These are phyloP conservation scores for Sicyos edulis DNA, from an alignment of 306 rosid genomes.

Conservation along the genomic window DNA sequence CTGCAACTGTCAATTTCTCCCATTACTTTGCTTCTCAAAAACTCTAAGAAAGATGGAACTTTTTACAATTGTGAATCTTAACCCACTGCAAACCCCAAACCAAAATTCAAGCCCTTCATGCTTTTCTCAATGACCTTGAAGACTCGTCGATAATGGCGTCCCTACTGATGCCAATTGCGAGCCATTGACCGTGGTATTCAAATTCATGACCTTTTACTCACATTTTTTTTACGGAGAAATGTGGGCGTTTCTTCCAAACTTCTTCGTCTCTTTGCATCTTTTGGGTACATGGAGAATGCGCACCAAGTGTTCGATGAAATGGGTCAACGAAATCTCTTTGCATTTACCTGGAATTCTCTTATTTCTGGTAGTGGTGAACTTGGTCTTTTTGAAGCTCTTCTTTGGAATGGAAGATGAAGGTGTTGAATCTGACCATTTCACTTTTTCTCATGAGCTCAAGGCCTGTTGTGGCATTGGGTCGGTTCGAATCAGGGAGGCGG, in stretches of 20 bases:
- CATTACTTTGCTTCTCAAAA: constrained; percentile 21
- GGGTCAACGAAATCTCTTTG: constrained; percentile 41
- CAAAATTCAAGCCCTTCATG: too few species aligned
- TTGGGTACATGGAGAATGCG: constrained; percentile 50
- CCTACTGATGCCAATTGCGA: constrained; percentile 38
- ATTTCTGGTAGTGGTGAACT: constrained; percentile 65
- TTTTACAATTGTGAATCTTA: too few species aligned
- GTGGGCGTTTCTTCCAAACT: constrained; percentile 68
- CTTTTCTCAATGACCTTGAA: constrained; percentile 58
- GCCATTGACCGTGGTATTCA: constrained; percentile 42
- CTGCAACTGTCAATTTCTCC: constrained; percentile 20
- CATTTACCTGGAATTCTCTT: constrained; percentile 94
- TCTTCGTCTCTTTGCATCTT: constrained; percentile 50
- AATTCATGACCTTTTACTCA: constrained; percentile 62
- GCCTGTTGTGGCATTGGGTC: constrained; percentile 78
- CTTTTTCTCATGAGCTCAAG: constrained; percentile 71
- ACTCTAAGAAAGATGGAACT: constrained; percentile 25
- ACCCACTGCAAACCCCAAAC: too few species aligned
- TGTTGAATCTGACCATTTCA: constrained; percentile 58
- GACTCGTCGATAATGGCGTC: constrained; percentile 41
- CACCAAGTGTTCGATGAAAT: constrained; percentile 82
- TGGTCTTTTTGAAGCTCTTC: constrained; percentile 57
- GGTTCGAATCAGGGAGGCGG: constrained; percentile 64
- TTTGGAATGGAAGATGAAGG: constrained; percentile 86
- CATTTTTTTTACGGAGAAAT: constrained; percentile 40